Percentiles rank a stretch among this genome's conserved stretches.
phyloP scores from a whole-genome alignment of 1,284 basidiomycete genomes.

The Moesziomyces sp. region DNA sequence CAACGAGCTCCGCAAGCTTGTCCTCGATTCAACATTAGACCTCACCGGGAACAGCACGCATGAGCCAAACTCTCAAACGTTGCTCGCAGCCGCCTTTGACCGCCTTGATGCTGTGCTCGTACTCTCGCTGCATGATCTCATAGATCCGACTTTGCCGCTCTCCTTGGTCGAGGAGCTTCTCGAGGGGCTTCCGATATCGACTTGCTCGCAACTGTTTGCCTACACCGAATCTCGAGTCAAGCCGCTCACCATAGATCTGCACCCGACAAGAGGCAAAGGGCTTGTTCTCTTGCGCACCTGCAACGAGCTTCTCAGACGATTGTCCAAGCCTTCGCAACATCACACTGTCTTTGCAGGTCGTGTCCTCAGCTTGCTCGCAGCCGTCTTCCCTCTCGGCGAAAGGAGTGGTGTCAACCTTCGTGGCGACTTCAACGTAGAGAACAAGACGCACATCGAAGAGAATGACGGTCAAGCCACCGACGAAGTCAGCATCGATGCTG shows the following conservation, averaged over 20 bases:
- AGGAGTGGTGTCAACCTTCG: constrained; percentile 88
- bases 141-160: constrained; percentile 51
- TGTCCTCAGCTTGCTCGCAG: constrained; percentile 84
- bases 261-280: constrained; percentile 85
- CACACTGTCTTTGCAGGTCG: constrained; percentile 84
- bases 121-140: constrained; percentile 36
- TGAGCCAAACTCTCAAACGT: not conserved
- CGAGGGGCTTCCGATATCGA: constrained; percentile 47
- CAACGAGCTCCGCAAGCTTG: constrained; percentile 43
- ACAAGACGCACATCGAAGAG: constrained; percentile 58
- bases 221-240: constrained; percentile 55
- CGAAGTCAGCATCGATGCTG: constrained; percentile 13
- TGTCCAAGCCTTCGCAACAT: constrained; percentile 82
- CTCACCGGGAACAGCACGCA: not conserved
- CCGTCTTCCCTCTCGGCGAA: constrained; percentile 86
- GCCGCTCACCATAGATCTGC: constrained; percentile 70
- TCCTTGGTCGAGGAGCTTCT: constrained; percentile 55
- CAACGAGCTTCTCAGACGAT: constrained; percentile 83
- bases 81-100: constrained; percentile 23
- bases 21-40: constrained; percentile 26
- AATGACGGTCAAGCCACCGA: constrained; percentile 19
- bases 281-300: constrained; percentile 82
- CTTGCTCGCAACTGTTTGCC: constrained; percentile 52
- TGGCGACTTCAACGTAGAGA: constrained; percentile 80
- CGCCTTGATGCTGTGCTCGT: constrained; percentile 50